phyloP scores from a whole-genome alignment of 345 rosid genomes.

The Brassica incana region DNA sequence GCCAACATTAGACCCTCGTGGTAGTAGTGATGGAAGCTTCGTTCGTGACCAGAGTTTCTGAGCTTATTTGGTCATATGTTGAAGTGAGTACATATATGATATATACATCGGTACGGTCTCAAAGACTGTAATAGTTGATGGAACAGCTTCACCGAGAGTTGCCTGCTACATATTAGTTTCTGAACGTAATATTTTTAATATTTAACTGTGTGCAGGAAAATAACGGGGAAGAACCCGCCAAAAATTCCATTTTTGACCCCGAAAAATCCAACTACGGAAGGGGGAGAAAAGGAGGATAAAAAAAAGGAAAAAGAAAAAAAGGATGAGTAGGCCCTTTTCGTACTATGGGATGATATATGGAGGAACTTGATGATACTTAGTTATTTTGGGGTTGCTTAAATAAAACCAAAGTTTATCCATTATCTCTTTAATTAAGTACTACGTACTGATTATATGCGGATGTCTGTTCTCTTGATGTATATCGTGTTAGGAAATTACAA shows the following conservation, averaged over 20 bases:
- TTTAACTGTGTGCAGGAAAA: constrained; percentile 19
- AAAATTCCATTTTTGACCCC: constrained; percentile 23
- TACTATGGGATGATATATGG: constrained; percentile 9
- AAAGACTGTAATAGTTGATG: background rate
- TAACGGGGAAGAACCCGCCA: constrained; percentile 14
- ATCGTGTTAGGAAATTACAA: constrained; percentile 3
- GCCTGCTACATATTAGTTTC: background rate
- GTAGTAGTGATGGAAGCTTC: background rate
- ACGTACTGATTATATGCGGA: background rate
- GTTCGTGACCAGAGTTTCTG: background rate
- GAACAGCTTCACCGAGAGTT: background rate
- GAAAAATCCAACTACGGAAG: background rate
- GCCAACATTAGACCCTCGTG: background rate
- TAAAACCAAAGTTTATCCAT: background rate
- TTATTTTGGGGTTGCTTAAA: constrained; percentile 2
- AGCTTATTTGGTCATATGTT: background rate
- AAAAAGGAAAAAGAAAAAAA: background rate
- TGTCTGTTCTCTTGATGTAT: constrained; percentile 8
- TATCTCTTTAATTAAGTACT: background rate
- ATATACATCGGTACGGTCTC: background rate
- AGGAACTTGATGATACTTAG: constrained; percentile 9
- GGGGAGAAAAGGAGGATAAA: background rate
- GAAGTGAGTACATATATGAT: background rate
- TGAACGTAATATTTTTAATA: background rate
- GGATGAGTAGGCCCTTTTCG: background rate